A percentile compares a stretch with the other conserved stretches of the same genome.
These are phyloP conservation scores for Pseudocohnilembus persalinus DNA, from an alignment of 169 alveolate genomes.

Conservation along the genomic window DNA sequence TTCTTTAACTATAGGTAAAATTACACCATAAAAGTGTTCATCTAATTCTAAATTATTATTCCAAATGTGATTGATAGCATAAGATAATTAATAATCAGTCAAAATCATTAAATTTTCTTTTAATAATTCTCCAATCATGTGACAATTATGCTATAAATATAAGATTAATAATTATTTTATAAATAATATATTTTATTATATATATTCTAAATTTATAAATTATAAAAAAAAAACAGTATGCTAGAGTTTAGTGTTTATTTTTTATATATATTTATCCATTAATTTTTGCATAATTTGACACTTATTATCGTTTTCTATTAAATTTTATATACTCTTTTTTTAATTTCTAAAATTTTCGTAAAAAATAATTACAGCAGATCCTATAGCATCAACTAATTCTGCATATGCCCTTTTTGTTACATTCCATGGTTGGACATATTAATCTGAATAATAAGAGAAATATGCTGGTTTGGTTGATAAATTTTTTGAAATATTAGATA, in stretches of 20 bases:
- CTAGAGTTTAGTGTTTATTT: too few species aligned
- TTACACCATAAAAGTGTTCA: conserved; percentile 13
- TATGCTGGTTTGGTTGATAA: background rate
- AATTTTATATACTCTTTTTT: background rate
- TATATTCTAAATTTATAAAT: too few species aligned
- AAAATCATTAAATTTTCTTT: conserved; percentile 17
- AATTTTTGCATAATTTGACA: too few species aligned
- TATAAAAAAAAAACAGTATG: background rate
- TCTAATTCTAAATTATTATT: conserved; percentile 16
- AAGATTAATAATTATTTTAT: too few species aligned
- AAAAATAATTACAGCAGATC: background rate
- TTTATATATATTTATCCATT: background rate
- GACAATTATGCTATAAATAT: conserved; percentile 1
- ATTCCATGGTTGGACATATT: conserved; percentile 24
- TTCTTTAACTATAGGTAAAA: conserved; percentile 28
- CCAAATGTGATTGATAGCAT: conserved; percentile 8
- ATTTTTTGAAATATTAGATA: background rate
- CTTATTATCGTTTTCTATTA: background rate
- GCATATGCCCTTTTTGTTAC: conserved; percentile 8
- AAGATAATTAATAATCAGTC: conserved; percentile 22
- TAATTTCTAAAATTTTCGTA: too few species aligned
- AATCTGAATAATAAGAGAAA: background rate
- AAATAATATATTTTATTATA: too few species aligned
- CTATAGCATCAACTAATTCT: conserved; percentile 18
- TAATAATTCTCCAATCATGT: conserved; percentile 22